phyloP scores from a whole-genome alignment of 2,329 filamentous ascomycete genomes.

The Colletotrichum costaricense region DNA sequence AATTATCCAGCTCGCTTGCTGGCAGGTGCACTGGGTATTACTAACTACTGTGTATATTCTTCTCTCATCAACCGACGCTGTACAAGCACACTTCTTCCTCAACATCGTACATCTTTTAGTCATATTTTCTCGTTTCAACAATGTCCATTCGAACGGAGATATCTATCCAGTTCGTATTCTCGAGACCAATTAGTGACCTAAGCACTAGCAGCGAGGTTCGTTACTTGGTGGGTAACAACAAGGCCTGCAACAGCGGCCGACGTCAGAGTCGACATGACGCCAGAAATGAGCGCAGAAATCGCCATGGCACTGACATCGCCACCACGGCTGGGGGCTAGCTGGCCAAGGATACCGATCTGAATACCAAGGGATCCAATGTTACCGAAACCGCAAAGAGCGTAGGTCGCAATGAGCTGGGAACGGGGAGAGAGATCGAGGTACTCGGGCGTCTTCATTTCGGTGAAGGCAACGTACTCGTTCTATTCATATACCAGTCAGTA shows the following conservation, averaged over 20 bases:
- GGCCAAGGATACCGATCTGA: slow-evolving; percentile 87
- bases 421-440: slow-evolving; percentile 74
- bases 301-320: slow-evolving; percentile 83
- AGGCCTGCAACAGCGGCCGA: slow-evolving; percentile 83
- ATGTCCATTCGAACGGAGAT: too few relatives aligned
- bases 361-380: slow-evolving; percentile 91
- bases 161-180: not conserved
- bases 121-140: not conserved
- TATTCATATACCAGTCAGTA: slow-evolving; percentile 35
- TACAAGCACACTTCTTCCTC: not conserved
- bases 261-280: slow-evolving; percentile 82
- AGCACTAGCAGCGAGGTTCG: not conserved
- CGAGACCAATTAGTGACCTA: not conserved
- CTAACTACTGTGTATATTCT: slow-evolving; percentile 3
- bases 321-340: slow-evolving; percentile 79
- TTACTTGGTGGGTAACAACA: slow-evolving; percentile 67
- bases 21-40: slow-evolving; percentile 21
- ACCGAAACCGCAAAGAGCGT: slow-evolving; percentile 85
- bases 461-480: slow-evolving; percentile 86
- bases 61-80: not conserved
- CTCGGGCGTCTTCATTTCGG: slow-evolving; percentile 58
- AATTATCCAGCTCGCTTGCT: slow-evolving; percentile 22
- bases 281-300: slow-evolving; percentile 80
- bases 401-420: slow-evolving; percentile 84
- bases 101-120: slow-evolving; percentile 24